Base-by-base conservation (phyloP, 495 filamentous ascomycete species). In the Tuber borchii region DNA sequence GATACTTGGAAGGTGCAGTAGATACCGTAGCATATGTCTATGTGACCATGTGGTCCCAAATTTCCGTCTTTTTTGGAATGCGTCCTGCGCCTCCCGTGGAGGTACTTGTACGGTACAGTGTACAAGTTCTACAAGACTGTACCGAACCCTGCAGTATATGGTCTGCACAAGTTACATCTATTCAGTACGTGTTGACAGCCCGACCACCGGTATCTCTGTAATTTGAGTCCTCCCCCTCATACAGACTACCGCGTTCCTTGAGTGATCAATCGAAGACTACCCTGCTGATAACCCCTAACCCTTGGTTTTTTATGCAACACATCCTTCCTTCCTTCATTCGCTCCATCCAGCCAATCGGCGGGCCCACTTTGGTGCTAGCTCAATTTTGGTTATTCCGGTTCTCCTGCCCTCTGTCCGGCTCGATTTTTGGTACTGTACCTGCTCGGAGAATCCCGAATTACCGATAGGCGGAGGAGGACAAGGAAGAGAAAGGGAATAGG, bases 391-490 rank as follows among this genome's bases (percentile, higher is more conserved):
- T 61, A 61, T 61, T 31, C n/a, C 51, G 51, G 10, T 16, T 31
- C 51, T 10, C 26, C 51, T 1, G 2, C 12, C 10, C n/a, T 31
- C n/a, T 31, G 4, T 31, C 31, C 26, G 51, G n/a, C 51, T 61
- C 20, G 14, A 12, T 26, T n/a, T 26, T 56, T 61, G 51, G 51
- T 14, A 0, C n/a, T n/a, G 51, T 14, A 0, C n/a, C 51, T 61
- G n/a, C 51, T 61, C 26, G 51, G 51, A 61, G 51, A 61, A 61
- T 61, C 51, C 51, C 51, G 51, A 61, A n/a, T 26, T 61, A 31
- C 34, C 34, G 34, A 37, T n/a, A n/a, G 48, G 48, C 8, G 5
- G 45, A 2, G 22, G 20, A 37, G 31, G 51, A n/a, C 10, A 10
- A 26, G 26, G 51, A 10, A 1, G 22, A 56, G 48, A 12, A 12